Evolutionary conservation across 2,329 filamentous ascomycete genomes (phyloP), one percentile per base, ranked within the genome.

Genomic region (Alternaria sp.): DNA sequence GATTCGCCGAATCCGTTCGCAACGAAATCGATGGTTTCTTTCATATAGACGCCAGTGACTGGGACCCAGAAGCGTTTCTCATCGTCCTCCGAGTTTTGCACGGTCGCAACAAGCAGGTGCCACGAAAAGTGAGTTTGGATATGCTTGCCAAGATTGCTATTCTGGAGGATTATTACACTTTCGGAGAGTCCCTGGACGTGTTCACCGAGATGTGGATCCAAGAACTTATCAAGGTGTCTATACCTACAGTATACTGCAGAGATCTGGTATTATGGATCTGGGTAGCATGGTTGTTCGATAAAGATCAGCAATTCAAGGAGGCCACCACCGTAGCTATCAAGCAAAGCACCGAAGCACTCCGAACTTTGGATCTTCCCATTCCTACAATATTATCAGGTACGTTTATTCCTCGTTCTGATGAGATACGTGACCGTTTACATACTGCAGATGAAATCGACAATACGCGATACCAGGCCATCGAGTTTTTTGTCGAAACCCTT

Each of bases 121-220:
- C 55, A 8, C 55, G 48, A 1, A 12, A 34, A 2, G 16, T 40
- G 3, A 3, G 20, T 1, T 2, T 58, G 3, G 55, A 53, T 6
- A 45, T 53, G 55, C 25, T 58, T 1, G 40, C 55, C 11, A 58
- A 58, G 14, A 53, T 58, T 0, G 55, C 46, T 5, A n/a, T 57
- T 0, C 16, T 57, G 1, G 46, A 44, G 14, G 55, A 57, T 5
- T 57, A 57, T 30, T 57, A 57, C 22, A 14, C n/a, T 11, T 53
- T 52, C 18, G 48, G 30, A 25, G 40, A 57, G 6, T 2, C 46
- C 12, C 46, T 57, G 5, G 40, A 46, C 5, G 4, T 40, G 3
- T 57, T 57, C 22, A 52, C n/a, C 3, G 55, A 58, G 0, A 5
- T 53, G 0, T 58, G 55, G 55, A 3, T 58, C 9, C 5, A 9